phyloP scores from a whole-genome alignment of 306 rosid species.

The Prunus kanzakura region DNA sequence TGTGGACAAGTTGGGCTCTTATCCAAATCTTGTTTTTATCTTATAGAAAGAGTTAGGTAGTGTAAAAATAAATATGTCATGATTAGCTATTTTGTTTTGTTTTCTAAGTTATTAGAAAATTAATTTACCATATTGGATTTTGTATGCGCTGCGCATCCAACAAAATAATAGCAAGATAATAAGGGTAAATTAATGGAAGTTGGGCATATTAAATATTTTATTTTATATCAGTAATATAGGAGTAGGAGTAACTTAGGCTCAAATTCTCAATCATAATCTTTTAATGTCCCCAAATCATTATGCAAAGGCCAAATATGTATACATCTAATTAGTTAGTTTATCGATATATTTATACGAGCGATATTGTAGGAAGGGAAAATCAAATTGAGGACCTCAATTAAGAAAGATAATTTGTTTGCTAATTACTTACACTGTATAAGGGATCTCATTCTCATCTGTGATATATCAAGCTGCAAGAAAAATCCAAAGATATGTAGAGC shows the following conservation, averaged over 20 bases:
- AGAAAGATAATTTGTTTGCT: no score
- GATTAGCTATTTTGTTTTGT: background rate
- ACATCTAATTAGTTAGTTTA: background rate
- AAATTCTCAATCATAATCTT: background rate
- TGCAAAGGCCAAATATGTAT: background rate
- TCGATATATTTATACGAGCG: background rate
- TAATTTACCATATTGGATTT: background rate
- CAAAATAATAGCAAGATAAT: no score
- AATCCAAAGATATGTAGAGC: no score
- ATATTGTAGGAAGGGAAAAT: accelerated
- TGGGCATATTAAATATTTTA: background rate
- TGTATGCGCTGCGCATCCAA: background rate
- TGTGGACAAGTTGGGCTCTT: constrained; percentile 12
- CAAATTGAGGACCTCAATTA: no score
- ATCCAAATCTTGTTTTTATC: background rate
- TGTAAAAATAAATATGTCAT: background rate
- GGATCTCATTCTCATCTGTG: no score
- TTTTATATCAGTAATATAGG: no score
- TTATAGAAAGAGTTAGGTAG: background rate
- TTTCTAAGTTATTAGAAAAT: background rate
- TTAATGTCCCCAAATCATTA: background rate
- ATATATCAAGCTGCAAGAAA: no score
- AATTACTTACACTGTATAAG: no score
- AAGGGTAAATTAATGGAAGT: background rate
- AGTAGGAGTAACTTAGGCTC: background rate